Evolutionary conservation across 1,139 yeast genomes (phyloP), one percentile per base, ranked within the genome.

Genomic region (Kurtzmaniella quercitrusa): DNA sequence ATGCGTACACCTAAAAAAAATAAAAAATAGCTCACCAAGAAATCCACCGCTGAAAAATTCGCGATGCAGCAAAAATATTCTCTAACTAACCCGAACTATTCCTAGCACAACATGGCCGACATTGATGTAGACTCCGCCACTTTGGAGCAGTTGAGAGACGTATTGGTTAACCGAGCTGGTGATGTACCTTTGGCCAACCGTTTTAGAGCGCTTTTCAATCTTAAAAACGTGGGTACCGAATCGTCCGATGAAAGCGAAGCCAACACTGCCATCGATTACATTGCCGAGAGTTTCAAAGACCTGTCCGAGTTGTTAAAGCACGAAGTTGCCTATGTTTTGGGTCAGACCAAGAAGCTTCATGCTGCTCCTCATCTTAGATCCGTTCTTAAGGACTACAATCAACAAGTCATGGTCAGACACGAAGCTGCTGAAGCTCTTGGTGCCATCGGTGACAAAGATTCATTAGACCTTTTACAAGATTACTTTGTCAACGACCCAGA

Each of bases 401-500:
- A 94, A 67, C 93, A 85, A 60, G 74, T 87, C 46, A 94, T 94
- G 98, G 99, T 94, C 32, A 85, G 99, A 64, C 99, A 94, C 63
- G 99, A 94, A 65, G 98, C 98, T 17, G 98, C 98, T 11, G 99
- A 94, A 66, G 98, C 98, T 26, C 75, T 94, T 45, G 99, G 98
- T 46, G 98, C 98, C 33, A 72, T 94, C 44, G 96, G 96, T 39
- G 95, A 89, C 62, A 66, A 68, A 40, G 84, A 79, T 4, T 86
- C 96, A n/a, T 65, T 93, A 46, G 77, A 69, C 0, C 64, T 89
- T 42, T 76, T 94, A 51, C 68, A 78, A 49, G 70, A 81, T 41
- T 88, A 84, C 63, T 72, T 64, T 53, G 64, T 69, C 48, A 77
- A 83, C 42, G 98, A 93, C 58, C 95, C 95, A 11, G 68, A 84